These are phyloP conservation scores for Fusarium sp. DNA, from an alignment of 2,329 filamentous ascomycete species.

Conservation along the genomic window DNA sequence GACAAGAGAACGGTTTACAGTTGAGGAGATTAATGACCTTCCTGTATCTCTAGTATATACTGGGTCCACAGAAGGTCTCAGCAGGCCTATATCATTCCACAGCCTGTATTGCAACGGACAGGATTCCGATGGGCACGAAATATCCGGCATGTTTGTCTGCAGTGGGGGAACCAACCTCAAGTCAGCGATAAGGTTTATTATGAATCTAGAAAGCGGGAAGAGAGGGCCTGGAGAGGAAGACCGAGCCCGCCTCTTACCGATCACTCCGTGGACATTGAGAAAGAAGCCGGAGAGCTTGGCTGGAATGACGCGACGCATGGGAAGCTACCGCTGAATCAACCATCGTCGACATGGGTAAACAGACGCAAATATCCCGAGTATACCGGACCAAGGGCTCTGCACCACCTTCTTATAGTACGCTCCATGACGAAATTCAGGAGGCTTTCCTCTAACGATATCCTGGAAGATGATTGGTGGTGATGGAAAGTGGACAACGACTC, in stretches of 20 bases:
- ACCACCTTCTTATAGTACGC: too few relatives aligned
- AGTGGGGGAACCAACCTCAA: background rate
- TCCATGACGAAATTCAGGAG: too few relatives aligned
- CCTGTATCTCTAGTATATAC: background rate
- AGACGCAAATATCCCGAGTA: background rate
- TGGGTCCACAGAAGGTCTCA: background rate
- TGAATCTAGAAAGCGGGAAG: background rate
- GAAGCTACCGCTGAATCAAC: background rate
- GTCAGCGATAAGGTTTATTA: background rate
- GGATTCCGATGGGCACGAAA: rapidly evolving
- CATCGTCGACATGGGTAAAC: background rate
- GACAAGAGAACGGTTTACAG: background rate
- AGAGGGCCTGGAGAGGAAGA: too few relatives aligned
- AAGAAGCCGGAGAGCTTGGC: background rate
- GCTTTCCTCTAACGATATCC: rapidly evolving
- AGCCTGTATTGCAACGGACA: background rate
- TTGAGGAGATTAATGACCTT: background rate
- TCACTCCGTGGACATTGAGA: background rate
- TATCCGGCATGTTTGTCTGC: background rate
- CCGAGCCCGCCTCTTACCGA: background rate
- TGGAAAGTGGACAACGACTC: background rate
- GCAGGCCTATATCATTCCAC: background rate
- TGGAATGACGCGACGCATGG: background rate
- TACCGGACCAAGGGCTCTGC: background rate
- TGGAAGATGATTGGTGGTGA: background rate